These are phyloP conservation scores for Phaffomyces thermotolerans DNA, from an alignment of 805 yeast genomes.

Conservation along the genomic window DNA sequence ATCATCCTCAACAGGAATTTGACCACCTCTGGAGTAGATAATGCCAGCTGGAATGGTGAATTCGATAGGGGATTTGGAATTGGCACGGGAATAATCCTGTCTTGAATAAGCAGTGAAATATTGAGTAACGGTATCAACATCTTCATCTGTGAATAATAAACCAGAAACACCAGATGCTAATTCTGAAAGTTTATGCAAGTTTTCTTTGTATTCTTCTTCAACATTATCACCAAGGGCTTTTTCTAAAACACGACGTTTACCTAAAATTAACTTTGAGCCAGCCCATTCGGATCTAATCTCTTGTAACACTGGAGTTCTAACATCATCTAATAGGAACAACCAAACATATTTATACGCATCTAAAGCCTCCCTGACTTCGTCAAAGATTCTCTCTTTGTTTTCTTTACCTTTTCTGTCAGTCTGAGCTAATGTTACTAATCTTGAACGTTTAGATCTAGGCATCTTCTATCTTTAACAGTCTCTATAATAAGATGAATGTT, in stretches of 20 bases:
- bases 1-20: constrained; percentile 82
- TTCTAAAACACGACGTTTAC: constrained; percentile 87
- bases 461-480: constrained; percentile 31
- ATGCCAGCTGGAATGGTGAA: constrained; percentile 87
- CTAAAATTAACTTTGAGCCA: constrained; percentile 83
- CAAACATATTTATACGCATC: constrained; percentile 75
- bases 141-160: constrained; percentile 81
- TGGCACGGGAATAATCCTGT: constrained; percentile 86
- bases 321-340: constrained; percentile 83
- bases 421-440: constrained; percentile 90
- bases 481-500: background rate
- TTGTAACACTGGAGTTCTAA: constrained; percentile 92
- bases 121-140: constrained; percentile 80
- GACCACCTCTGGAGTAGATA: constrained; percentile 94
- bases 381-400: constrained; percentile 85
- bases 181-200: constrained; percentile 62
- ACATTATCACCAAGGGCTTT: constrained; percentile 86
- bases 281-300: constrained; percentile 89
- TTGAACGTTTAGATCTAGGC: constrained; percentile 98
- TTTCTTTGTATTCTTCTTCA: constrained; percentile 86
- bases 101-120: constrained; percentile 75
- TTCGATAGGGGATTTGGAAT: constrained; percentile 72
- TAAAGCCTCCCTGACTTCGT: constrained; percentile 76
- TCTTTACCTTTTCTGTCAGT: constrained; percentile 95
- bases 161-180: constrained; percentile 76